A percentile compares a stretch with the other conserved stretches of the same genome.
Evolutionary conservation across 441 rosid genomes (phyloP).

Genomic region (Iberis amara): DNA sequence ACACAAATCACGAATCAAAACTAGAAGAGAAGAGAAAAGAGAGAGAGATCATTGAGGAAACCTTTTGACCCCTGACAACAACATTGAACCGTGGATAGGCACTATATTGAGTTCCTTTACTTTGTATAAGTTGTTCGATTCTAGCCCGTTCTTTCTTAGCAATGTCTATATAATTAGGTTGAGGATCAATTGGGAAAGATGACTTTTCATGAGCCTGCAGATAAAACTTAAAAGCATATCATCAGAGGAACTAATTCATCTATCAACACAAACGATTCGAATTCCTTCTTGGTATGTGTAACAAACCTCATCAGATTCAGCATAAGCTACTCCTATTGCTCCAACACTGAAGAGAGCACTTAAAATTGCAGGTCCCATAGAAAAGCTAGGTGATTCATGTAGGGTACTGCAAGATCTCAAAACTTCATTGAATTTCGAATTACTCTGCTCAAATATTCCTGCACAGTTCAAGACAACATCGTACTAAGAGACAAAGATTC

Average conservation of each 20-base stretch:
- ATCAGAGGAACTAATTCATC: background rate
- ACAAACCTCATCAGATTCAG: constrained; percentile 67
- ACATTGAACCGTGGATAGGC: constrained; percentile 66
- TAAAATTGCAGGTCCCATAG: constrained; percentile 44
- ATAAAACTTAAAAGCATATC: constrained; percentile 12
- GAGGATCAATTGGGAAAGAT: constrained; percentile 41
- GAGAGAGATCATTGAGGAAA: constrained; percentile 19
- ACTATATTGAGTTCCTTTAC: constrained; percentile 50
- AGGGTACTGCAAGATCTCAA: constrained; percentile 24
- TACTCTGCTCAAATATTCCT: constrained; percentile 26
- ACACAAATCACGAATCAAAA: background rate
- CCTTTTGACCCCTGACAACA: constrained; percentile 89
- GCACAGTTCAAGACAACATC: constrained; percentile 8
- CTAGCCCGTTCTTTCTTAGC: constrained; percentile 67
- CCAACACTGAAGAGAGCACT: constrained; percentile 56
- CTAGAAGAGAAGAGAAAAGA: background rate
- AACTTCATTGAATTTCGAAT: constrained; percentile 11
- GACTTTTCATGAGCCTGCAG: constrained; percentile 40
- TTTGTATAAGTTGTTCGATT: constrained; percentile 49
- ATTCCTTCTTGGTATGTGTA: background rate
- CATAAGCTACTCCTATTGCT: constrained; percentile 46
- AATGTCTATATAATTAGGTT: constrained; percentile 44
- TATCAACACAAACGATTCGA: background rate
- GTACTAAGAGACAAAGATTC: background rate
- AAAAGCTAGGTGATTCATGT: constrained; percentile 28